phyloP scores from a whole-genome alignment of 768 basidiomycete genomes.

The Lactifluus volemus region DNA sequence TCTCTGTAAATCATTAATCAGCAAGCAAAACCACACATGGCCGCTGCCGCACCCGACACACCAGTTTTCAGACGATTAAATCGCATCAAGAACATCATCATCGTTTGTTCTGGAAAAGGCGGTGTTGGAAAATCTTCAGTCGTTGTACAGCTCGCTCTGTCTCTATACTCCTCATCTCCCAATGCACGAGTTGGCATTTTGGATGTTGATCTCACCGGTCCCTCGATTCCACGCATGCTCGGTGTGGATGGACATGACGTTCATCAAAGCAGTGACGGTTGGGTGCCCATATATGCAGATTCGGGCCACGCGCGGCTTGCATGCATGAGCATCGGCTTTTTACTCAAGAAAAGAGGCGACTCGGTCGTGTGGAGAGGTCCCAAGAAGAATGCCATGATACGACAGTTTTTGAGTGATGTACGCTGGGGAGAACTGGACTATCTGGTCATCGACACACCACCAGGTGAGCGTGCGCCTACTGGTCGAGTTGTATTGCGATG shows the following conservation, averaged over 20 bases:
- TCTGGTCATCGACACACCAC: slow-evolving; percentile 93
- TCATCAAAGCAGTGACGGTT: slow-evolving; percentile 90
- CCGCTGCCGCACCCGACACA: slow-evolving; percentile 31
- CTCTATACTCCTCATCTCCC: slow-evolving; percentile 67
- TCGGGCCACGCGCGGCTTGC: slow-evolving; percentile 61
- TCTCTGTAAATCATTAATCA: too few relatives aligned
- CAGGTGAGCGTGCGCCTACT: slow-evolving; percentile 49
- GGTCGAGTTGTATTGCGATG: background rate
- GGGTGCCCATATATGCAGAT: slow-evolving; percentile 98
- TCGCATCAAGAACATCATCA: slow-evolving; percentile 74
- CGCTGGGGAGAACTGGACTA: slow-evolving; percentile 71
- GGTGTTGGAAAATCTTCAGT: slow-evolving; percentile 98
- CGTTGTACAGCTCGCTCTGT: slow-evolving; percentile 81
- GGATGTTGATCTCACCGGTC: slow-evolving; percentile 91
- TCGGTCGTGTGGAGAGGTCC: slow-evolving; percentile 98
- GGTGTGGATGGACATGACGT: slow-evolving; percentile 82
- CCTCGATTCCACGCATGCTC: slow-evolving; percentile 93
- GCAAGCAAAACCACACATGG: too few relatives aligned
- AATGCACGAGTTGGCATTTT: slow-evolving; percentile 75
- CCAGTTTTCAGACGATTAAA: slow-evolving; percentile 65
- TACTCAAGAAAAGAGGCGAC: slow-evolving; percentile 83
- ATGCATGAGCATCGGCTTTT: slow-evolving; percentile 96
- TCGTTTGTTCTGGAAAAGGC: slow-evolving; percentile 94
- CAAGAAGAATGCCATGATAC: slow-evolving; percentile 97
- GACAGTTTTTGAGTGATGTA: slow-evolving; percentile 49